phyloP scores from a whole-genome alignment of 2,329 filamentous ascomycete species.

The Botrytis fragariae region DNA sequence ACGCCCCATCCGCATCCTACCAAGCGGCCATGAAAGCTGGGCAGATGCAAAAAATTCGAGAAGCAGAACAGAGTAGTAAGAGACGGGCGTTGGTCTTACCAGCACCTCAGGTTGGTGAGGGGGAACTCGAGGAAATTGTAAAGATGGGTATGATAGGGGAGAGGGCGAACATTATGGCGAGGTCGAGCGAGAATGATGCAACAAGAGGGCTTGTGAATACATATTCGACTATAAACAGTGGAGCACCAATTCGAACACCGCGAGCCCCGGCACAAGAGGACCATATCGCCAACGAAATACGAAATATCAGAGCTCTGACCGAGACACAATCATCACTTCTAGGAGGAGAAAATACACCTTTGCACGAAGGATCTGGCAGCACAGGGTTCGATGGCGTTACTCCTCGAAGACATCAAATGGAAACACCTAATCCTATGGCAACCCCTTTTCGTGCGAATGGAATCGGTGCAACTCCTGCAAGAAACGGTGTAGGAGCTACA shows the following conservation, averaged over 20 bases:
- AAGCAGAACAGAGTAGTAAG: conserved; percentile 96
- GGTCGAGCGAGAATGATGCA: conserved; percentile 76
- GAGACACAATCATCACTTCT: conserved; percentile 91
- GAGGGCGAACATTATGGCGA: conserved; percentile 71
- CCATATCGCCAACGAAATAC: conserved; percentile 92
- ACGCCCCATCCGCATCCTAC: conserved; percentile 71
- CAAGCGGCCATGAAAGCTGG: conserved; percentile 90
- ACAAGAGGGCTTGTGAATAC: conserved; percentile 84
- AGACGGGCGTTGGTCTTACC: conserved; percentile 79
- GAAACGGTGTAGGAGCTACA: conserved; percentile 67
- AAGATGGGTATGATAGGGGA: conserved; percentile 98
- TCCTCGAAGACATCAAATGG: conserved; percentile 73
- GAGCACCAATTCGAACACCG: conserved; percentile 87
- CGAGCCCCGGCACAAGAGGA: conserved; percentile 90
- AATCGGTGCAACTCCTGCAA: conserved; percentile 63
- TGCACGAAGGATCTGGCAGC: conserved; percentile 76
- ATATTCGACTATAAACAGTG: conserved; percentile 77
- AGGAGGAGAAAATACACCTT: conserved; percentile 88
- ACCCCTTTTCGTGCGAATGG: conserved; percentile 74
- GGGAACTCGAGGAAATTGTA: conserved; percentile 93
- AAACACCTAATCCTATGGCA: conserved; percentile 94
- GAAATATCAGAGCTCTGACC: conserved; percentile 86
- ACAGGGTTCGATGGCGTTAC: conserved; percentile 86
- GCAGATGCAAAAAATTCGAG: conserved; percentile 89
- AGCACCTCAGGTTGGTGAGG: conserved; percentile 85